Conservation (phyloP, 2,329 filamentous ascomycete genomes). For the Annulohypoxylon truncatum region DNA sequence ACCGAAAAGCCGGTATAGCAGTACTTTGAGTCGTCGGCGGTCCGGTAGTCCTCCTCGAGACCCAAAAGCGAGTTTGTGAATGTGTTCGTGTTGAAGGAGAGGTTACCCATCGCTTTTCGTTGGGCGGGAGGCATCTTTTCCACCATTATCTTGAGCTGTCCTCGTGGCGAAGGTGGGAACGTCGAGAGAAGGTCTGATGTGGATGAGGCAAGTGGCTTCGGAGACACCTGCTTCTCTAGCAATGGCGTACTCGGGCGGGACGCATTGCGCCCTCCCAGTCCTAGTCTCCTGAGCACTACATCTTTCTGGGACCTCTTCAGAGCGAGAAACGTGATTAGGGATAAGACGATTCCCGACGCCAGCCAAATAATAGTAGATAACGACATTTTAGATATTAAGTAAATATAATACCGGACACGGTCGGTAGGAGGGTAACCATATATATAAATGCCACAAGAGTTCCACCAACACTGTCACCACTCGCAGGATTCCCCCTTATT, state of each 20-base stretch:
- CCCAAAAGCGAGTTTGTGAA: conserved; percentile 47
- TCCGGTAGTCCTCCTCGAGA: conserved; percentile 52
- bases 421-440: background rate
- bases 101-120: conserved; percentile 35
- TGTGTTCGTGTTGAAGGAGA: conserved; percentile 36
- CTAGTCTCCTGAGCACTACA: conserved; percentile 38
- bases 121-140: conserved; percentile 33
- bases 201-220: conserved; percentile 41
- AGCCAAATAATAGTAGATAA: conserved; percentile 34
- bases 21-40: conserved; percentile 55
- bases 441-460: conserved; percentile 4
- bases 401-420: background rate
- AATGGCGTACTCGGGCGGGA: conserved; percentile 40
- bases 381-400: conserved; percentile 29
- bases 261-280: conserved; percentile 24
- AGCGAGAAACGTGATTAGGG: conserved; percentile 39
- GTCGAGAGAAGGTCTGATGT: conserved; percentile 35
- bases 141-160: conserved; percentile 37
- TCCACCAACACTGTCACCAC: background rate
- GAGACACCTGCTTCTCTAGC: conserved; percentile 42
- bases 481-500: conserved; percentile 15
- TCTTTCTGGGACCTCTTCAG: conserved; percentile 34
- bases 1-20: conserved; percentile 77
- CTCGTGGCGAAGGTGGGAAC: conserved; percentile 43
- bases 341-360: conserved; percentile 37